These are phyloP conservation scores for Gossypium stocksii DNA, from an alignment of 345 rosid genomes.

Conservation along the genomic window DNA sequence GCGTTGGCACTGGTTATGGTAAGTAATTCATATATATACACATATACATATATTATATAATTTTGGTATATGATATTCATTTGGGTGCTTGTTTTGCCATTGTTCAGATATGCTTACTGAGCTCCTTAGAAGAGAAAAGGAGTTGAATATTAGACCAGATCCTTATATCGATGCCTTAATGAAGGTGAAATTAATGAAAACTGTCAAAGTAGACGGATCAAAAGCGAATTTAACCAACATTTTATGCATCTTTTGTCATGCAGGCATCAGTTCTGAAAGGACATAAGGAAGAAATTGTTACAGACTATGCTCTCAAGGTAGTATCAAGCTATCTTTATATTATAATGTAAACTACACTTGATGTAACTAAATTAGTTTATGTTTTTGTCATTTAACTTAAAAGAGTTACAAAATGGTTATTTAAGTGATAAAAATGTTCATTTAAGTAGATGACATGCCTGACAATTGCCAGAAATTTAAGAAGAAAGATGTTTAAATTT, in stretches of 20 bases:
- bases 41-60: too few species aligned
- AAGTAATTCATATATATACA: slow-evolving; percentile 6
- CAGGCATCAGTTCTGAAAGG: slow-evolving; percentile 52
- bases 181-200: slow-evolving; percentile 46
- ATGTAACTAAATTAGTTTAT: too few species aligned
- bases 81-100: not conserved
- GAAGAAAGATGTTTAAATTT: too few species aligned
- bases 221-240: not conserved
- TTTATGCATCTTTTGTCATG: not conserved
- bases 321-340: not conserved
- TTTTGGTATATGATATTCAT: not conserved
- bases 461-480: too few species aligned
- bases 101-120: slow-evolving; percentile 61
- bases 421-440: too few species aligned
- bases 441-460: too few species aligned
- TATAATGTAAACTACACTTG: not conserved
- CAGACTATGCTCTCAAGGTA: slow-evolving; percentile 62
- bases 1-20: slow-evolving; percentile 65
- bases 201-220: not conserved
- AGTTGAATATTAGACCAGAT: slow-evolving; percentile 61
- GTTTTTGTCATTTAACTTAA: too few species aligned
- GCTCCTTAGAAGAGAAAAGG: slow-evolving; percentile 74
- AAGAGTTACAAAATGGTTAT: too few species aligned
- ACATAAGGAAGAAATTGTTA: slow-evolving; percentile 44
- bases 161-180: slow-evolving; percentile 76